Evolutionary conservation across 2,329 filamentous ascomycete genomes (phyloP).

Genomic region (Fusarium ramigenum): DNA sequence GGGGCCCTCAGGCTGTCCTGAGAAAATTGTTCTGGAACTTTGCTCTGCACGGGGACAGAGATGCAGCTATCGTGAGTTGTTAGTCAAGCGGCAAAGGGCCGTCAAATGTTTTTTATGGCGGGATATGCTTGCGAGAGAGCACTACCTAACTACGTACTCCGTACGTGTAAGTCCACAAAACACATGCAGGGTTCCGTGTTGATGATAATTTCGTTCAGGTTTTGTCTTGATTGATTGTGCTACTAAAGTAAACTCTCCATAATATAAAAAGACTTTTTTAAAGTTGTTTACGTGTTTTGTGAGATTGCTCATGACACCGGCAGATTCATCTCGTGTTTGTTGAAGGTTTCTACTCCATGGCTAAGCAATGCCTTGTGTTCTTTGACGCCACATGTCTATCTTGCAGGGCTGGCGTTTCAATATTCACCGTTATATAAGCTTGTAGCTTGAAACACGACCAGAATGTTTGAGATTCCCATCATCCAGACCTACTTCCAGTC

Average conservation of each 20-base stretch:
- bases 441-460: conserved; percentile 27
- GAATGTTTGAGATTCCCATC: conserved; percentile 29
- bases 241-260: background rate
- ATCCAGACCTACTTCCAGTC: conserved; percentile 1
- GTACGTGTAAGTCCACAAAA: background rate
- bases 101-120: background rate
- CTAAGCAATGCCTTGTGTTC: conserved; percentile 1
- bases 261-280: background rate
- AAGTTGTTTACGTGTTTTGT: background rate
- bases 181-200: conserved; percentile 1
- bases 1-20: conserved; percentile 18
- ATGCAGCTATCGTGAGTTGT: conserved; percentile 8
- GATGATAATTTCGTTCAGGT: conserved; percentile 15
- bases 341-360: background rate
- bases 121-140: background rate
- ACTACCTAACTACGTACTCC: too few species aligned
- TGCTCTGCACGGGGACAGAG: background rate
- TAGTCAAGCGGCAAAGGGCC: background rate
- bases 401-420: conserved; percentile 28
- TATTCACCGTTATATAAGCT: conserved; percentile 28
- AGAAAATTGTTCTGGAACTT: conserved; percentile 23
- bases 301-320: background rate
- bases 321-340: conserved; percentile 4
- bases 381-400: background rate
- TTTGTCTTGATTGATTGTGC: conserved; percentile 15